Percentiles rank a stretch among this genome's conserved stretches.
These are phyloP conservation scores for Chionographis japonica DNA, from an alignment of 106 monocot genomes.

Conservation along the genomic window DNA sequence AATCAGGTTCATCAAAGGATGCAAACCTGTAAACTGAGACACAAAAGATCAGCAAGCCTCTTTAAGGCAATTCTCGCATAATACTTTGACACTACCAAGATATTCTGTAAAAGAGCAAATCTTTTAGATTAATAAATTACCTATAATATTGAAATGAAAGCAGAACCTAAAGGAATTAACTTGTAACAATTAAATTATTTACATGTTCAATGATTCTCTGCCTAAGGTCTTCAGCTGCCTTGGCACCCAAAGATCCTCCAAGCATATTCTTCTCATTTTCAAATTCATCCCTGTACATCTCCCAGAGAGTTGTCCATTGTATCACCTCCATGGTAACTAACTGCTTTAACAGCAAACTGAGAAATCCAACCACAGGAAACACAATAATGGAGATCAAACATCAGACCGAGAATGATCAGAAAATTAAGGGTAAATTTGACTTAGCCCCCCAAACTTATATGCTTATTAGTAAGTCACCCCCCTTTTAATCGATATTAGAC, in stretches of 20 bases:
- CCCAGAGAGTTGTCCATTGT: slow-evolving; percentile 90
- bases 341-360: slow-evolving; percentile 77
- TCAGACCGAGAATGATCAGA: neutral
- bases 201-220: slow-evolving; percentile 97
- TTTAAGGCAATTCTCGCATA: slow-evolving; percentile 95
- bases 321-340: slow-evolving; percentile 98
- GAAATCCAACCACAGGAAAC: neutral
- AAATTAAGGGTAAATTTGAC: neutral
- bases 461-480: no score
- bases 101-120: slow-evolving; percentile 59
- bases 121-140: neutral
- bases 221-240: slow-evolving; percentile 81
- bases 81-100: slow-evolving; percentile 96
- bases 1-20: no score
- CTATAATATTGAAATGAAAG: slow-evolving; percentile 1
- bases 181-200: slow-evolving; percentile 5
- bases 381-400: neutral
- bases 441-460: no score
- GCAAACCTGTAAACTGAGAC: slow-evolving; percentile 85
- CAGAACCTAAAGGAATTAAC: neutral
- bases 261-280: slow-evolving; percentile 83
- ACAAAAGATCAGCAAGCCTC: slow-evolving; percentile 82
- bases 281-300: slow-evolving; percentile 77
- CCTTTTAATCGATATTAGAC: no score
- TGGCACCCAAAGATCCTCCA: slow-evolving; percentile 70